These are phyloP conservation scores for Candida tammaniensis DNA, from an alignment of 805 yeast species.

Conservation along the genomic window DNA sequence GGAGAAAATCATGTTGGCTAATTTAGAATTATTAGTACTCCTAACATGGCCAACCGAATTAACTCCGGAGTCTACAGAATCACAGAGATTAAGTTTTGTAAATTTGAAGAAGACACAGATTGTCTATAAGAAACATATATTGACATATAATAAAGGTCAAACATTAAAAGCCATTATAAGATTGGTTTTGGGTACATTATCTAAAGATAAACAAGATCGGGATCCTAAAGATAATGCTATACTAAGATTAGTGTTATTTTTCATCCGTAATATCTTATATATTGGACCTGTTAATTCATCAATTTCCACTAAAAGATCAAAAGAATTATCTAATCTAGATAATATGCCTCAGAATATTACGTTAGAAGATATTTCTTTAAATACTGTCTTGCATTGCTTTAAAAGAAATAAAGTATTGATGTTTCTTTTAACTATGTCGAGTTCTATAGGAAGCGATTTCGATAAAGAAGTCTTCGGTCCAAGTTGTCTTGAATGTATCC, in stretches of 20 bases:
- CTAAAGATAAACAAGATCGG: slow-evolving; percentile 52
- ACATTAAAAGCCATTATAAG: slow-evolving; percentile 69
- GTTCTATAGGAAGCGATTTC: slow-evolving; percentile 62
- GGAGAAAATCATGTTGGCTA: slow-evolving; percentile 66
- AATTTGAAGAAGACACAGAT: slow-evolving; percentile 66
- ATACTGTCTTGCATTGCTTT: slow-evolving; percentile 55
- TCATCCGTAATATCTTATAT: slow-evolving; percentile 73
- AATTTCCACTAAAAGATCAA: slow-evolving; percentile 42
- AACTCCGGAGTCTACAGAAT: slow-evolving; percentile 52
- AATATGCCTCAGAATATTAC: slow-evolving; percentile 57
- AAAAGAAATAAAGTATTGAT: slow-evolving; percentile 70
- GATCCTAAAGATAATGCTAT: slow-evolving; percentile 70
- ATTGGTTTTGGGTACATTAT: slow-evolving; percentile 60
- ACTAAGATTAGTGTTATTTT: slow-evolving; percentile 64
- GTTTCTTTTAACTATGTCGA: slow-evolving; percentile 67
- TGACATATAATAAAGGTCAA: slow-evolving; percentile 56
- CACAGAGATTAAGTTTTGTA: slow-evolving; percentile 56
- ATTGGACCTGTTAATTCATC: slow-evolving; percentile 70
- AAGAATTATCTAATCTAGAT: slow-evolving; percentile 24
- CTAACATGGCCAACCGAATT: slow-evolving; percentile 83
- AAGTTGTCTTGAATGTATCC: slow-evolving; percentile 67
- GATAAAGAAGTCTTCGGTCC: slow-evolving; percentile 59
- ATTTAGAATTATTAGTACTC: slow-evolving; percentile 76
- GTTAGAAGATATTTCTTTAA: slow-evolving; percentile 65
- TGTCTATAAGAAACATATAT: slow-evolving; percentile 64